Conservation (phyloP, 2,329 filamentous ascomycete genomes). For the Eurotiales sp. region DNA sequence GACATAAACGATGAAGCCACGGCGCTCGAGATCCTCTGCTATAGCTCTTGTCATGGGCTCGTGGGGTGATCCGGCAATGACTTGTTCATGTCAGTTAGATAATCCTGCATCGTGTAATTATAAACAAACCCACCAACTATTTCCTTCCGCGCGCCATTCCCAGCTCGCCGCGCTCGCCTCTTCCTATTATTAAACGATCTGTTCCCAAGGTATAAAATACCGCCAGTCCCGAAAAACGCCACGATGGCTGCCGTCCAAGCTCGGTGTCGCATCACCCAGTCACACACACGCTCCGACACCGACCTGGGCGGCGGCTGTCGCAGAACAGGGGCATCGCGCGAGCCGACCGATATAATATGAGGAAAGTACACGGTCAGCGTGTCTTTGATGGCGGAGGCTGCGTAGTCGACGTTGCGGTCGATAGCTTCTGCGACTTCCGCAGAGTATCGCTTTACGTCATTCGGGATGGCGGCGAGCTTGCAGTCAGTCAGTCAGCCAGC, state of each 20-base stretch:
- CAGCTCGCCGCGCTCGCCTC: conserved; percentile 72
- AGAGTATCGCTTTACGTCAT: conserved; percentile 68
- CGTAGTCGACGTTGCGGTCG: conserved; percentile 74
- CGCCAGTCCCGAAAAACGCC: conserved; percentile 64
- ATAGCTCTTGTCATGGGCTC: conserved; percentile 81
- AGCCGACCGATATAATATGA: conserved; percentile 59
- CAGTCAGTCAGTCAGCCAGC: too few species aligned
- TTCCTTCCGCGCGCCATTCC: conserved; percentile 80
- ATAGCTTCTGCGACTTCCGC: conserved; percentile 72
- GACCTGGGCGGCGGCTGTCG: conserved; percentile 38
- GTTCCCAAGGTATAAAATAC: conserved; percentile 56
- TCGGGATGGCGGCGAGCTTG: conserved; percentile 56
- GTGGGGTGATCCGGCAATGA: conserved; percentile 82
- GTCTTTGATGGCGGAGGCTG: conserved; percentile 68
- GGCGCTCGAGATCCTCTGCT: conserved; percentile 79
- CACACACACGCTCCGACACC: conserved; percentile 55
- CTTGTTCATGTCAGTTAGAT: conserved; percentile 37
- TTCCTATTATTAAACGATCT: conserved; percentile 58
- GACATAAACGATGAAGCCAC: conserved; percentile 90
- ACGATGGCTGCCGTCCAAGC: conserved; percentile 68
- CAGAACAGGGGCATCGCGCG: conserved; percentile 22
- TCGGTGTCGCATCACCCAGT: conserved; percentile 71
- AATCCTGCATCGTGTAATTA: not conserved
- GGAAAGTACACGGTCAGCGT: conserved; percentile 65
- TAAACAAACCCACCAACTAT: conserved; percentile 56